Percentiles rank a stretch among this genome's conserved stretches.
phyloP scores from a whole-genome alignment of 257 asterid species.

The Solanum lycopersicoides region DNA sequence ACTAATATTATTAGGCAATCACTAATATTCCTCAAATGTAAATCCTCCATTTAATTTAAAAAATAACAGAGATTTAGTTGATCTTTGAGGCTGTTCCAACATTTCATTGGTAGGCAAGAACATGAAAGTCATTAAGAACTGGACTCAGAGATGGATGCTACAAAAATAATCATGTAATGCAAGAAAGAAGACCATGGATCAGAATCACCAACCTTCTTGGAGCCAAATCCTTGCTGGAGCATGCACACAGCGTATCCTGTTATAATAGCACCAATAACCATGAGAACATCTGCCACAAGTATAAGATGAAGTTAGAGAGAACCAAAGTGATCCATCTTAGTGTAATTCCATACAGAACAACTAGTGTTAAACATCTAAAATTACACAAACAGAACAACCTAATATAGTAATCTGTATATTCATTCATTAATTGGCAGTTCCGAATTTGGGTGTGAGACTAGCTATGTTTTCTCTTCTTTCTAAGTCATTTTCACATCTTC shows the following conservation, averaged over 20 bases:
- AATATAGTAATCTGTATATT: not conserved
- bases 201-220: constrained; percentile 15
- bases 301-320: constrained; percentile 1
- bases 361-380: not conserved
- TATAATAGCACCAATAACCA: constrained; percentile 82
- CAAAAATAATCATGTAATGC: not conserved
- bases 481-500: not conserved
- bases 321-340: not conserved
- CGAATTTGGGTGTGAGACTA: not conserved
- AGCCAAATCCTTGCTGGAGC: constrained; percentile 88
- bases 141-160: not conserved
- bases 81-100: not conserved
- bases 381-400: not conserved
- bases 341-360: not conserved
- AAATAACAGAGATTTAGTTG: not conserved
- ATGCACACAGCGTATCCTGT: constrained; percentile 60
- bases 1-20: not conserved
- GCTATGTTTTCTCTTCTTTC: not conserved
- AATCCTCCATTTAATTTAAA: not conserved
- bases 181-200: constrained; percentile 17
- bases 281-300: constrained; percentile 62
- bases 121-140: not conserved
- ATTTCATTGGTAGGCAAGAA: not conserved
- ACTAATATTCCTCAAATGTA: not conserved
- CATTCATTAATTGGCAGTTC: not conserved